Base-by-base conservation (phyloP, 140 eudicot species). In the Bidens hawaiensis region DNA sequence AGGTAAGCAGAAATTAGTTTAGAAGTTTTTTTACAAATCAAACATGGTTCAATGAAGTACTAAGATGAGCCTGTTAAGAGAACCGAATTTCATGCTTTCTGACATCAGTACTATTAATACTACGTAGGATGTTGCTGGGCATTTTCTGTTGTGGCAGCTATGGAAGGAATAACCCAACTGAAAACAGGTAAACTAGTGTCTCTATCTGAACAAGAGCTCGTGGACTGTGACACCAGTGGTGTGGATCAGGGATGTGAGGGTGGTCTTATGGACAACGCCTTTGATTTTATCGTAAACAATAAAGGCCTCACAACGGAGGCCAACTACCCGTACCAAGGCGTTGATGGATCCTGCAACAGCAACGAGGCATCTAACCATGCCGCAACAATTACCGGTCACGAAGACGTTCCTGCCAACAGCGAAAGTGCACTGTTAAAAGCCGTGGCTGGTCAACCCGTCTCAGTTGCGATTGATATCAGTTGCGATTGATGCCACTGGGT, bases 381-480 rank as follows among this genome's bases (percentile, higher is more conserved):
- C n/a, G 71, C 78, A n/a, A 52, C 62, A 11, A 80, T 72, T 8
- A 60, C 59, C 0, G 65, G 67, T 8, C 74, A 57, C 16, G 68
- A 64, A 27, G 52, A 65, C 26, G 75, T 76, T 14, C 86, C 82
- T 0, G 45, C 71, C 8, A 68, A 77, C 17, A 65, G 76, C 15
- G 76, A 76, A 69, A 41, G 33, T 24, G 76, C 76, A 2, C 60
- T 76, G 22, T 62, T 68, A 26, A 72, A 77, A 55, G 83, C 82
- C 4, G 77, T 76, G 8, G 49, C 76, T 31, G 1, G 68, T 62
- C 89, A 83, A 45, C 89, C 89, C 4, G 58, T 76, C 42, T 69
- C 82, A 6, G 85, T 77, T 28, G 82, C 75, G n/a, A n/a, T n/a
- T n/a, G n/a, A n/a, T n/a, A n/a, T n/a, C n/a, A n/a, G n/a, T n/a